phyloP scores from a whole-genome alignment of 2,329 filamentous ascomycete genomes.

The Teratosphaeria viscida region DNA sequence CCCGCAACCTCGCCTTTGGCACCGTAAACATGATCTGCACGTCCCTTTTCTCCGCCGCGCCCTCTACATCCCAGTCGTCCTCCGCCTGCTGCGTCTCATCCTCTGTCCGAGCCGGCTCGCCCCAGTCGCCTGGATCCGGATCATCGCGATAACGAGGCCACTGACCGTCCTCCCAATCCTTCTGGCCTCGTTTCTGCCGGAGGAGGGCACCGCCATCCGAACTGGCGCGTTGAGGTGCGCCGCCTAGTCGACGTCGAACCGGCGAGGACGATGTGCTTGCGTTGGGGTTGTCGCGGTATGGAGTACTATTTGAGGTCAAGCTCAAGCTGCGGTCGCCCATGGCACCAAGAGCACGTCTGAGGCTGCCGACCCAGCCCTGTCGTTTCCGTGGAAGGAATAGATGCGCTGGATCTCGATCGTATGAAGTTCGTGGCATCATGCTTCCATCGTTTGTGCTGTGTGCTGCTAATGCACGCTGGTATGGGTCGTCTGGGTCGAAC shows the following conservation, averaged over 20 bases:
- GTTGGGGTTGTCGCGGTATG: conserved; percentile 18
- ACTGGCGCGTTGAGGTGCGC: conserved; percentile 30
- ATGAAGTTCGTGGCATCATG: background rate
- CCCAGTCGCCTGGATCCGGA: conserved; percentile 26
- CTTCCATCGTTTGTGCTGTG: conserved; percentile 5
- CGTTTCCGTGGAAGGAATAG: conserved; percentile 4
- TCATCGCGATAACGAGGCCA: conserved; percentile 24
- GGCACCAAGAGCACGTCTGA: conserved; percentile 22
- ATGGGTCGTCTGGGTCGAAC: conserved; percentile 23
- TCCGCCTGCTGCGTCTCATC: conserved; percentile 24
- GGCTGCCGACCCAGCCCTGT: conserved; percentile 23
- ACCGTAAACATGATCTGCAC: conserved; percentile 78
- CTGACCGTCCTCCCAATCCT: conserved; percentile 25
- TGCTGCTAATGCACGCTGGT: conserved; percentile 20
- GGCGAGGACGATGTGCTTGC: conserved; percentile 4
- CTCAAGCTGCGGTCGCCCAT: conserved; percentile 22
- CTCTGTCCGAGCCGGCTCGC: conserved; percentile 10
- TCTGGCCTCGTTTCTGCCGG: conserved; percentile 30
- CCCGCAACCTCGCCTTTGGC: conserved; percentile 70
- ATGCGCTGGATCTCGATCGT: background rate
- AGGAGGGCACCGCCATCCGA: conserved; percentile 31
- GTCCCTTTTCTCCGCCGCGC: conserved; percentile 35
- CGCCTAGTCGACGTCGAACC: background rate
- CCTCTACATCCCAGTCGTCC: conserved; percentile 42
- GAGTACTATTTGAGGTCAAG: conserved; percentile 6